A percentile compares a stretch with the other conserved stretches of the same genome.
These are phyloP conservation scores for Fusarium nanum DNA, from an alignment of 2,329 filamentous ascomycete genomes.

Conservation along the genomic window DNA sequence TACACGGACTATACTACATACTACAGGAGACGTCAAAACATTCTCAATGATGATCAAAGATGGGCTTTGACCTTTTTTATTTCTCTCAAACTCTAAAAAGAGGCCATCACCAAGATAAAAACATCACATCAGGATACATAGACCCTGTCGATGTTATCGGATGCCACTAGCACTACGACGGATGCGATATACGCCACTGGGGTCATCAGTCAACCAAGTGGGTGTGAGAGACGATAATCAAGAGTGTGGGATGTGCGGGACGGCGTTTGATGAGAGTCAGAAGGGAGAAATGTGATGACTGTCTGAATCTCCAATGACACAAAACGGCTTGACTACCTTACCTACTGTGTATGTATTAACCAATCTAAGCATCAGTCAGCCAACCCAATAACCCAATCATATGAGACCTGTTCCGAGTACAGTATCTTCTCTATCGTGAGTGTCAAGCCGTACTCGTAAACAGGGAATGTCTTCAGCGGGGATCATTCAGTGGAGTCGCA, in stretches of 20 bases:
- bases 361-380: background rate
- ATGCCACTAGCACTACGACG: constrained; percentile 10
- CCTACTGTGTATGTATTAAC: too few species aligned
- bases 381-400: background rate
- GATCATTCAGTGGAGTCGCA: constrained; percentile 3
- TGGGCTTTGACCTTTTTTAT: background rate
- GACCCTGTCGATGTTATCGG: constrained; percentile 30
- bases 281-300: constrained; percentile 15
- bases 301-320: constrained; percentile 4
- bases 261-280: constrained; percentile 9
- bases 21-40: background rate
- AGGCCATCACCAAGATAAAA: background rate
- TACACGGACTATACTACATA: background rate
- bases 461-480: constrained; percentile 16
- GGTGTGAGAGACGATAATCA: constrained; percentile 15
- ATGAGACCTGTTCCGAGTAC: background rate
- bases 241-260: constrained; percentile 33
- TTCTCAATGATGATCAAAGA: background rate
- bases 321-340: background rate
- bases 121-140: constrained; percentile 6
- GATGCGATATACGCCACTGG: constrained; percentile 33
- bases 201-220: constrained; percentile 2
- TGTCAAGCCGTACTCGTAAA: constrained; percentile 23
- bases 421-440: background rate
- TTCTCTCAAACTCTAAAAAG: constrained; percentile 8